phyloP scores from a whole-genome alignment of 306 rosid species.

The Malus sylvestris region DNA sequence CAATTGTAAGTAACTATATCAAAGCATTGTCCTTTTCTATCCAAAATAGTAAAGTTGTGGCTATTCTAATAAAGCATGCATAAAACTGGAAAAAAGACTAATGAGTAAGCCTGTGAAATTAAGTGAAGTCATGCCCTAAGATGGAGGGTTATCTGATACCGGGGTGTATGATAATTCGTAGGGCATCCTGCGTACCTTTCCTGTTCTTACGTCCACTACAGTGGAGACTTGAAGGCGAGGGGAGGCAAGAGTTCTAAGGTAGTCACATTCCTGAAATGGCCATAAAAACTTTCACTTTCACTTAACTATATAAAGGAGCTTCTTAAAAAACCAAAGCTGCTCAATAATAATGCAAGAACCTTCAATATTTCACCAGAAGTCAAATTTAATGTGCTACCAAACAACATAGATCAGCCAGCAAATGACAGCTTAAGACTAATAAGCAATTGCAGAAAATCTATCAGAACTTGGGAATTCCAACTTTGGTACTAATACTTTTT shows the following conservation, averaged over 20 bases:
- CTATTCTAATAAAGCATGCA: background rate
- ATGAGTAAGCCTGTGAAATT: too few relatives aligned
- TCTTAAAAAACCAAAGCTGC: slow-evolving; percentile 11
- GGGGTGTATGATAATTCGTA: background rate
- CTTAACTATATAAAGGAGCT: slow-evolving; percentile 14
- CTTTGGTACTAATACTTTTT: background rate
- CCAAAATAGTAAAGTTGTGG: background rate
- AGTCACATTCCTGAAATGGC: slow-evolving; percentile 77
- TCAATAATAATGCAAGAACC: background rate
- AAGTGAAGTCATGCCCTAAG: background rate
- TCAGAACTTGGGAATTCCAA: background rate
- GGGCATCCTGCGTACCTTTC: slow-evolving; percentile 53
- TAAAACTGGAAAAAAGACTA: background rate
- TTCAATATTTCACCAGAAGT: background rate
- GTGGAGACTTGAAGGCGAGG: slow-evolving; percentile 88
- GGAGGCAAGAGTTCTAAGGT: slow-evolving; percentile 67
- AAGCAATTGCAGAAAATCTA: background rate
- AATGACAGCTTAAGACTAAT: background rate
- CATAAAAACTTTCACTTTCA: slow-evolving; percentile 2
- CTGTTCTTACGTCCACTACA: slow-evolving; percentile 86
- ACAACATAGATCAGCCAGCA: slow-evolving; percentile 1
- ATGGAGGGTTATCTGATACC: background rate
- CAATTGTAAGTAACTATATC: background rate
- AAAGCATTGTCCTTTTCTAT: background rate
- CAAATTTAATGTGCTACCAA: background rate